Conservation (phyloP, 2,329 filamentous ascomycete genomes). For the Xylaria sp. region DNA sequence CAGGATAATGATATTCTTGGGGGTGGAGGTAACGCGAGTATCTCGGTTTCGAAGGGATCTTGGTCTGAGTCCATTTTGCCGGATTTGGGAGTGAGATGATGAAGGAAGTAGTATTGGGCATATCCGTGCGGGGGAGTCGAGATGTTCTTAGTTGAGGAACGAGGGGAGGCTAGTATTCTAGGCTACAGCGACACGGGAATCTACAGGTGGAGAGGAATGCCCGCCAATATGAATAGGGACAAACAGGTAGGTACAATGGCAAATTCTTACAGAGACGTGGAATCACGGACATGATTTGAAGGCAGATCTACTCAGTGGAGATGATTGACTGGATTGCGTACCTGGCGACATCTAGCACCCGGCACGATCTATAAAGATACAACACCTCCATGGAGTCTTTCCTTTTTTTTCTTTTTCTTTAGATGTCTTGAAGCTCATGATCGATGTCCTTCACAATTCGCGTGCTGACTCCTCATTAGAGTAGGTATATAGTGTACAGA, state of each 20-base stretch:
- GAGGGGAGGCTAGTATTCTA: too few relatives aligned
- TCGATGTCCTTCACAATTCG: conserved; percentile 20
- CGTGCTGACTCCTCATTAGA: conserved; percentile 27
- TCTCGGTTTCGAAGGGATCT: not conserved
- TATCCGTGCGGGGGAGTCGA: too few relatives aligned
- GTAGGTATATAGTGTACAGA: conserved; percentile 28
- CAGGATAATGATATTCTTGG: conserved; percentile 23
- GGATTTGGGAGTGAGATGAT: not conserved
- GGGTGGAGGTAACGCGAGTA: conserved; percentile 6
- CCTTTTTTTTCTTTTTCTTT: conserved; percentile 12
- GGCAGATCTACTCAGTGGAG: conserved; percentile 11
- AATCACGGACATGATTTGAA: not conserved
- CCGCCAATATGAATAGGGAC: too few relatives aligned
- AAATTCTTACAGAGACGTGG: not conserved
- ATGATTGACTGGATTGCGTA: conserved; percentile 14
- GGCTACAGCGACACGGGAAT: too few relatives aligned
- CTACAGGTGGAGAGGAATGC: not conserved
- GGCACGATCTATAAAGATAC: not conserved
- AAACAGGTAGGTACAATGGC: not conserved
- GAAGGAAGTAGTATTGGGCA: too few relatives aligned
- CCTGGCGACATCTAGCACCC: not conserved
- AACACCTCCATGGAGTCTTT: not conserved
- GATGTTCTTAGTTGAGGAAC: too few relatives aligned
- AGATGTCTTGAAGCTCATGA: conserved; percentile 12
- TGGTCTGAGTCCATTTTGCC: not conserved